phyloP scores from a whole-genome alignment of 768 basidiomycete genomes.

The Boletus coccyginus region DNA sequence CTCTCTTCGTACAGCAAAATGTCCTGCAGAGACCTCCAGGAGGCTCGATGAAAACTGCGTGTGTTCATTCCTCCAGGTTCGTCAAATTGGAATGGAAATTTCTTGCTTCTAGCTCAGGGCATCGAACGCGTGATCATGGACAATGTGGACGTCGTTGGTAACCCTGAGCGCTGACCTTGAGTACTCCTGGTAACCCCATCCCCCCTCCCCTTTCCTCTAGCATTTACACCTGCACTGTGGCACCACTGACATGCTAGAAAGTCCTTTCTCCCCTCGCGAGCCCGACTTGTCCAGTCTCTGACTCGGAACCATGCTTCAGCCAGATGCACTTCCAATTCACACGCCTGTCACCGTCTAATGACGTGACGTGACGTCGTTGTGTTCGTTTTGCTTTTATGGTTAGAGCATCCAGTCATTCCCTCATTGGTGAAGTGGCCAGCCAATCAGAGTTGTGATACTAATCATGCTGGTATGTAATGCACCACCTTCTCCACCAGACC shows the following conservation, averaged over 20 bases:
- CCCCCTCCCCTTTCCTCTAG: too few relatives aligned
- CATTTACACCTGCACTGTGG: too few relatives aligned
- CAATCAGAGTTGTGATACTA: too few relatives aligned
- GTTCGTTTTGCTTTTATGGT: too few relatives aligned
- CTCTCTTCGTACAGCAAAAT: neutral
- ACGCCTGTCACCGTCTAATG: neutral
- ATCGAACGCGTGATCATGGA: neutral
- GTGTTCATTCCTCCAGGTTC: neutral
- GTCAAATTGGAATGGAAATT: constrained; percentile 9
- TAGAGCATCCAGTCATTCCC: neutral
- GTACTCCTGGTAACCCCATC: neutral
- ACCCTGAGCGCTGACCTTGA: neutral
- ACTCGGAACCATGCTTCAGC: too few relatives aligned
- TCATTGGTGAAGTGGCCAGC: too few relatives aligned
- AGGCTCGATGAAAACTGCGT: neutral
- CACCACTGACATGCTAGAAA: too few relatives aligned
- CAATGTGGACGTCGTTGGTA: neutral
- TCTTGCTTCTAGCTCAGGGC: constrained; percentile 15
- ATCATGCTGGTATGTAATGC: too few relatives aligned
- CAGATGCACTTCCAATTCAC: neutral
- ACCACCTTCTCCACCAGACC: too few relatives aligned
- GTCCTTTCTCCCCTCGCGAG: too few relatives aligned
- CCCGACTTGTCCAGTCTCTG: too few relatives aligned
- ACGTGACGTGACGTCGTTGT: too few relatives aligned
- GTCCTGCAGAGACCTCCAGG: neutral